Evolutionary conservation across 768 basidiomycete species (phyloP).

Genomic region (Ramaria rubella): DNA sequence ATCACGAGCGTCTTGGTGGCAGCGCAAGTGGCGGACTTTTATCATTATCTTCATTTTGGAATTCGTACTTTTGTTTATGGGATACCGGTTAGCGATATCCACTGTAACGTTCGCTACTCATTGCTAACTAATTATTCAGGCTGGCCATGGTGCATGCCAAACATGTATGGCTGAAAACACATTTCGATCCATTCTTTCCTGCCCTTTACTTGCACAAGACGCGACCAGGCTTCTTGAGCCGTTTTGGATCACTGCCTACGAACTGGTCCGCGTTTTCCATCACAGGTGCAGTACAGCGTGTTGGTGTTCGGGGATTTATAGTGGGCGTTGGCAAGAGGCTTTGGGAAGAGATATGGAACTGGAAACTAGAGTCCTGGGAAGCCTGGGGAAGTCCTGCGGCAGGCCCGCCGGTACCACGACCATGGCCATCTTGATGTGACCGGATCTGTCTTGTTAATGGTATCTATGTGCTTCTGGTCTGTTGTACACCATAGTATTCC

Average conservation of each 20-base stretch:
- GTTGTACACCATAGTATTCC: conserved; percentile 1
- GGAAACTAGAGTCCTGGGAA: conserved; percentile 6
- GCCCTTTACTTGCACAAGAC: conserved; percentile 47
- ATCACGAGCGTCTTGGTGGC: conserved; percentile 2
- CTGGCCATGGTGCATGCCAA: conserved; percentile 41
- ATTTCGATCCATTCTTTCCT: conserved; percentile 73
- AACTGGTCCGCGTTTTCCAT: conserved; percentile 6
- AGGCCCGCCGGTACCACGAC: conserved; percentile 2
- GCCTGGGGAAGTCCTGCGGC: conserved; percentile 1
- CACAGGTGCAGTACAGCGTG: neutral
- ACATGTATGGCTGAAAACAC: conserved; percentile 61
- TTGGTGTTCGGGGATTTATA: neutral
- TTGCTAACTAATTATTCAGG: conserved; percentile 26
- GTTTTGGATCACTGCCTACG: neutral
- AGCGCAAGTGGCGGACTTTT: conserved; percentile 3
- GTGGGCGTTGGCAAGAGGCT: neutral
- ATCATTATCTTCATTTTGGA: conserved; percentile 3
- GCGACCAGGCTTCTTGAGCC: conserved; percentile 3
- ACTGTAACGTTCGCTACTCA: neutral
- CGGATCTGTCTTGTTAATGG: conserved; percentile 2
- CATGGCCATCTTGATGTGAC: conserved; percentile 5
- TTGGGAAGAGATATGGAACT: conserved; percentile 4
- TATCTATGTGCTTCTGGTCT: neutral
- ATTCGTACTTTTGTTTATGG: conserved; percentile 4
- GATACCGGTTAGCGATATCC: conserved; percentile 5